Evolutionary conservation across 2,329 filamentous ascomycete species (phyloP), one percentile per base, ranked within the genome.

Genomic region (Calonectria fujianensis): DNA sequence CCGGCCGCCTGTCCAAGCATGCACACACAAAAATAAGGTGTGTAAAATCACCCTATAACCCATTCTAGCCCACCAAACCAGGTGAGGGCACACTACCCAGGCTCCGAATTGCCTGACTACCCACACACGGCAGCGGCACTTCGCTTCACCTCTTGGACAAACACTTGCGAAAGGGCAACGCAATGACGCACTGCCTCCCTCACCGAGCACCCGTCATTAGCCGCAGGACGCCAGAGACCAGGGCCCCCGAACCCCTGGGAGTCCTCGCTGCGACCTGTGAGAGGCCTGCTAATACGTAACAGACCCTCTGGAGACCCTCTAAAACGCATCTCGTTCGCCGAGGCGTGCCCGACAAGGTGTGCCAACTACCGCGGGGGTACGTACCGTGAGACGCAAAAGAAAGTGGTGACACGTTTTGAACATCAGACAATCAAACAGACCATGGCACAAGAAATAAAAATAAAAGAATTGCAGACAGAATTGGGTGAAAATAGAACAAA

Each of bases 121-220:
- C 54, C 31, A 54, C 57, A 52, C 31, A 24, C 24, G 24, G 51
- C 14, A 18, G 41, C 24, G 39, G 13, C 39, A 66, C 31, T 10
- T 24, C 24, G 24, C 24, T 31, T 66, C 64, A 69, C 66, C 59
- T 61, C 45, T 59, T 65, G 39, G 50, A 69, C 41, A 69, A 66
- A 39, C 29, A 57, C 48, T 59, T 54, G 37, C 29, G 63, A 51
- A 13, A n/a, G n/a, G n/a, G 18, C 27, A 73, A 41, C 51, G 59
- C 37, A 52, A 67, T 67, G 72, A 68, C 68, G 69, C 61, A 65
- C 61, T 48, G 41, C 61, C 66, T 65, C 69, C 65, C 72, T 80
- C 79, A 80, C 79, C 77, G 79, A 75, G 77, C 72, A 78, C 79
- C 79, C 79, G 79, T 77, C 71, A 80, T 80, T 80, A 80, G 75